These are phyloP conservation scores for Globisporangium acanthophoron DNA, from an alignment of 352 stramenopile species.

Conservation along the genomic window DNA sequence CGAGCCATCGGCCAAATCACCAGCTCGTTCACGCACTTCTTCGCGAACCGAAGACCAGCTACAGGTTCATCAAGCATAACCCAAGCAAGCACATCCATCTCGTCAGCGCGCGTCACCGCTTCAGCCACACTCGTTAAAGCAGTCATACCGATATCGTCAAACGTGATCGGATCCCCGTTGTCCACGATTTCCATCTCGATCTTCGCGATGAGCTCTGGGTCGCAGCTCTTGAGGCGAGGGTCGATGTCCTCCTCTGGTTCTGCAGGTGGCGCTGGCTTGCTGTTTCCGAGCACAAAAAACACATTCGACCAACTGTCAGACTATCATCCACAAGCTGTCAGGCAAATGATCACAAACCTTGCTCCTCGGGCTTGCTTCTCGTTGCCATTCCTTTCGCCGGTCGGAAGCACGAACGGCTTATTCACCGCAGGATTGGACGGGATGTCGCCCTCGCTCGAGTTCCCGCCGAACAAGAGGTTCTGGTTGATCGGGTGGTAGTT, in stretches of 20 bases:
- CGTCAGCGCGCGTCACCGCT: background rate
- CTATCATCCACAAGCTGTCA: background rate
- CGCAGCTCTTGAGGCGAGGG: constrained; percentile 90
- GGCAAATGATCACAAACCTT: constrained; percentile 1
- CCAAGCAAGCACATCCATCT: background rate
- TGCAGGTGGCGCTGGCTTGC: constrained; percentile 14
- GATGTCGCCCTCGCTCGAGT: constrained; percentile 8
- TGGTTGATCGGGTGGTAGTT: constrained; percentile 77
- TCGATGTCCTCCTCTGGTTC: constrained; percentile 86
- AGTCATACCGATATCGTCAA: constrained; percentile 93
- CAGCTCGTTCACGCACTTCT: constrained; percentile 97
- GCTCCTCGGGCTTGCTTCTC: constrained; percentile 14
- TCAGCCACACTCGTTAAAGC: background rate
- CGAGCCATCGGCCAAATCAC: constrained; percentile 98
- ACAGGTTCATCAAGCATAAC: background rate
- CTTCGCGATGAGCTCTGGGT: constrained; percentile 94
- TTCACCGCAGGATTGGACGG: constrained; percentile 28
- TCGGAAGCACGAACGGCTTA: constrained; percentile 74
- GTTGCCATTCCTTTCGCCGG: constrained; percentile 26
- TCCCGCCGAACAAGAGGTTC: constrained; percentile 51
- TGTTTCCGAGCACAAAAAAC: background rate
- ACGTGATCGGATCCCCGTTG: constrained; percentile 89
- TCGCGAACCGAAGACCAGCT: constrained; percentile 96
- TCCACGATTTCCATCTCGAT: constrained; percentile 98
- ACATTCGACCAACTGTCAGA: background rate